Evolutionary conservation across 768 basidiomycete genomes (phyloP).

Genomic region (Phylloporus rhodoxanthus): DNA sequence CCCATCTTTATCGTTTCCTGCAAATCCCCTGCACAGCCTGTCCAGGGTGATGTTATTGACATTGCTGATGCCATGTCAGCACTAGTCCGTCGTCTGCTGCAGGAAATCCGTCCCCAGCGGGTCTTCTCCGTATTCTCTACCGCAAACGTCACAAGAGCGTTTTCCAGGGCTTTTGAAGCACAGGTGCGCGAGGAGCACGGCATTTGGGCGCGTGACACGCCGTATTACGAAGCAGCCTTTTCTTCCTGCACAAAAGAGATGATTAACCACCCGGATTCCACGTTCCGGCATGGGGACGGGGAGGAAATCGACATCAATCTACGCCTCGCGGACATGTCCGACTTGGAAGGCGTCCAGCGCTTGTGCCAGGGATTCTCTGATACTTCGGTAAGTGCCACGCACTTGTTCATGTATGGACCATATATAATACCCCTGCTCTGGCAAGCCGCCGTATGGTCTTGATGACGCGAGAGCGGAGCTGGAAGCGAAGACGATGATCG

Average conservation of each 20-base stretch:
- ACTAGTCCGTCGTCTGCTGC: slow-evolving; percentile 9
- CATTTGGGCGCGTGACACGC: slow-evolving; percentile 27
- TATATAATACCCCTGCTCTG: neutral
- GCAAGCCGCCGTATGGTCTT: slow-evolving; percentile 54
- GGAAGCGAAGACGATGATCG: slow-evolving; percentile 51
- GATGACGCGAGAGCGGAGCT: slow-evolving; percentile 33
- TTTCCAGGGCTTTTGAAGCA: slow-evolving; percentile 44
- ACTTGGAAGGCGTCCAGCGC: slow-evolving; percentile 33
- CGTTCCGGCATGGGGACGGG: neutral
- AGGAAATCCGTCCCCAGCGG: slow-evolving; percentile 7
- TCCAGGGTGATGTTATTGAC: neutral
- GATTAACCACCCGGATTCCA: slow-evolving; percentile 13
- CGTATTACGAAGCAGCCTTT: slow-evolving; percentile 61
- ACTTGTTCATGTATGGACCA: neutral
- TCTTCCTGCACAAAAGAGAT: slow-evolving; percentile 47
- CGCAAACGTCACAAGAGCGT: slow-evolving; percentile 38
- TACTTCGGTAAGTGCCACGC: slow-evolving; percentile 44
- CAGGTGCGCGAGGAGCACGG: neutral
- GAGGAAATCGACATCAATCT: slow-evolving; percentile 22
- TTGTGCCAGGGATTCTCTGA: slow-evolving; percentile 53
- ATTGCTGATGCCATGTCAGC: slow-evolving; percentile 2
- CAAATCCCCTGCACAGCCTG: slow-evolving; percentile 5
- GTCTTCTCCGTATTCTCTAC: slow-evolving; percentile 62
- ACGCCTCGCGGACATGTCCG: slow-evolving; percentile 30
- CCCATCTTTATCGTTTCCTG: slow-evolving; percentile 41